Conservation (phyloP, 78 protist species). For the Emiliania huxleyi region DNA sequence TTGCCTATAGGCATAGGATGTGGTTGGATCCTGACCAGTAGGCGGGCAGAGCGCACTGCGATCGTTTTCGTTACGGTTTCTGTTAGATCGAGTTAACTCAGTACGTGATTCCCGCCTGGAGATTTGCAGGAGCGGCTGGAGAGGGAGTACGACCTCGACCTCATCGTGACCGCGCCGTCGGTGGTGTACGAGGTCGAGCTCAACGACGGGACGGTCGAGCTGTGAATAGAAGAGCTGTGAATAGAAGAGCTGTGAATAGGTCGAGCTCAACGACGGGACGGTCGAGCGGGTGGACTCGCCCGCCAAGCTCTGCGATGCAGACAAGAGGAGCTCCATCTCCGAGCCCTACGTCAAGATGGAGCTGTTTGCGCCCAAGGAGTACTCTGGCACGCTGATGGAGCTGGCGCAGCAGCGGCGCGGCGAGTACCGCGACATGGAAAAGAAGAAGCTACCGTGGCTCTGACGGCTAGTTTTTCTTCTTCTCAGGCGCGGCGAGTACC, state of each 20-base stretch:
- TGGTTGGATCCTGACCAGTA: no score
- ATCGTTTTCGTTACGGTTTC: no score
- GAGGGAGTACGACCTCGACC: conserved; percentile 53
- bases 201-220: neutral
- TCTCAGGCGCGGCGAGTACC: conserved; percentile 53
- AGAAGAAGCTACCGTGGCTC: neutral
- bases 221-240: no score
- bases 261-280: neutral
- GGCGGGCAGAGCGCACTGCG: no score
- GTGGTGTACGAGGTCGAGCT: conserved; percentile 50
- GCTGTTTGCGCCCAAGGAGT: conserved; percentile 45
- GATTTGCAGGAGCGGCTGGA: conserved; percentile 57
- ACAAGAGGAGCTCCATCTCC: neutral
- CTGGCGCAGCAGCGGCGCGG: conserved; percentile 52
- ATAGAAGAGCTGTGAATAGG: no score
- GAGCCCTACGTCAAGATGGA: conserved; percentile 46
- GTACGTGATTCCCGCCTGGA: no score
- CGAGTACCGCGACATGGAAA: conserved; percentile 35
- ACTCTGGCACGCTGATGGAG: conserved; percentile 53
- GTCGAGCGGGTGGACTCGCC: conserved; percentile 14
- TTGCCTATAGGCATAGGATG: no score
- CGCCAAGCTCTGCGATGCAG: conserved; percentile 22
- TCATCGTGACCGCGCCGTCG: conserved; percentile 47
- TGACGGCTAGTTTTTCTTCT: no score
- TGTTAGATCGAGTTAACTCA: no score